Conservation (phyloP, 179 eudicot species). For the Spergularia azorica region DNA sequence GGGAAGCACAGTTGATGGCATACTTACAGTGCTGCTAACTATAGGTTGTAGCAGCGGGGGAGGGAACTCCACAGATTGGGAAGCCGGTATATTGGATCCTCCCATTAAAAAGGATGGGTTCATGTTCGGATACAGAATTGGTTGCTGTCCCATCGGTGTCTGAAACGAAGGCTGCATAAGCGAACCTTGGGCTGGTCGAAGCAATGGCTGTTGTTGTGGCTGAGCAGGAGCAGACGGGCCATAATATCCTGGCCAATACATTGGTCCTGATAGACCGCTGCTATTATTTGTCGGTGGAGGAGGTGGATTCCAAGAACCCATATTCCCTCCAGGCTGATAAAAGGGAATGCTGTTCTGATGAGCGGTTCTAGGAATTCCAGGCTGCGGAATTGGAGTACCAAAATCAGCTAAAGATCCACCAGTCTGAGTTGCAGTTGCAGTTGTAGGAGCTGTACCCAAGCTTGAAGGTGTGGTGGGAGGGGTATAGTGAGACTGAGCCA, state of each 20-base stretch:
- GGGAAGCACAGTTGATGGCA: conserved; percentile 36
- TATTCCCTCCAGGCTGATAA: conserved; percentile 41
- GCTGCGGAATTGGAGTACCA: conserved; percentile 38
- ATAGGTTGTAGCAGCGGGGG: conserved; percentile 42
- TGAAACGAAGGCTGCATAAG: conserved; percentile 36
- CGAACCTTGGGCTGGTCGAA: conserved; percentile 40
- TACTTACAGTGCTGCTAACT: conserved; percentile 30
- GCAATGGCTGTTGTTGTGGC: conserved; percentile 41
- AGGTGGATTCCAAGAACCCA: conserved; percentile 41
- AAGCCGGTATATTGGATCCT: conserved; percentile 27
- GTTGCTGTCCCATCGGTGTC: conserved; percentile 37
- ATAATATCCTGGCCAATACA: conserved; percentile 47
- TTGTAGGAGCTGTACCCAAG: conserved; percentile 17
- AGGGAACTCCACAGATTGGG: conserved; percentile 38
- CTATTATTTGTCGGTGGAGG: conserved; percentile 43
- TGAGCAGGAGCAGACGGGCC: conserved; percentile 41
- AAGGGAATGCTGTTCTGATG: conserved; percentile 38
- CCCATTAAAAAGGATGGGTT: conserved; percentile 37
- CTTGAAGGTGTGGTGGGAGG: conserved; percentile 33
- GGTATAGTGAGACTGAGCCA: conserved; percentile 46
- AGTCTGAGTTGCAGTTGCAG: conserved; percentile 18
- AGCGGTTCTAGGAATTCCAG: conserved; percentile 35
- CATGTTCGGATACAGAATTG: conserved; percentile 28
- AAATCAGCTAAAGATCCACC: conserved; percentile 36
- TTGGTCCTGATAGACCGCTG: conserved; percentile 40